Base-by-base conservation (phyloP, 768 basidiomycete species). In the Agaricus sinodeliciosus region DNA sequence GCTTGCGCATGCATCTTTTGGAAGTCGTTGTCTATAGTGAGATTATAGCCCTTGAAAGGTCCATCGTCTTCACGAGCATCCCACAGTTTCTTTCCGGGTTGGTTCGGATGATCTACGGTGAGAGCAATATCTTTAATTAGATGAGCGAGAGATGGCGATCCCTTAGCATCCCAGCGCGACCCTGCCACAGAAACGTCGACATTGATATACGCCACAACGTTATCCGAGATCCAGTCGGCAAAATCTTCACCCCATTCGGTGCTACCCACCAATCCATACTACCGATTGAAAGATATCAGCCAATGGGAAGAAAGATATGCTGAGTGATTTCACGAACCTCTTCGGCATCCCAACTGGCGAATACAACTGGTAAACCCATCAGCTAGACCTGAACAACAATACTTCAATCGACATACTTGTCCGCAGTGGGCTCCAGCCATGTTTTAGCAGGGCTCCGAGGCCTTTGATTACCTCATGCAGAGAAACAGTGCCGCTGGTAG, bases 241-340 rank as follows among this genome's bases (percentile, higher is more conserved):
- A 95, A 97, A 63, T 97, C 95, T 65, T 97, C 95, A 2, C 84
- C 92, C 80, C 87, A 95, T 67, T 97, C 95, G 3, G 90, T 94
- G 61, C 85, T 88, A 25, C 94, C 94, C 35, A 90, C 64, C 39
- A 92, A 75, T 22, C 88, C 89, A 45, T 75, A 75, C 74, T 78
- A 47, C 12, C 37, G 4, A 12, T 34, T 22, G 25, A 35, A 41
- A 12, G 44, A 37, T 12, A 28, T 63, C 40, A 58, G 49, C 48
- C 42, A 25, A 39, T 27, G 13, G 8, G 3, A n/a, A 22, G 41
- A 13, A 25, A 43, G 49, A 27, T 22, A 31, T 11, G 11, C 1
- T 8, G 9, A 46, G 3, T 53, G n/a, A 16, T 82, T 78, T 62
- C 13, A 19, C 82, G 77, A 63, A 78, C 74, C 71, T 85, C 84